A percentile compares a stretch with the other conserved stretches of the same genome.
Evolutionary conservation across 257 asterid genomes (phyloP).

Genomic region (Petunia axillaris): DNA sequence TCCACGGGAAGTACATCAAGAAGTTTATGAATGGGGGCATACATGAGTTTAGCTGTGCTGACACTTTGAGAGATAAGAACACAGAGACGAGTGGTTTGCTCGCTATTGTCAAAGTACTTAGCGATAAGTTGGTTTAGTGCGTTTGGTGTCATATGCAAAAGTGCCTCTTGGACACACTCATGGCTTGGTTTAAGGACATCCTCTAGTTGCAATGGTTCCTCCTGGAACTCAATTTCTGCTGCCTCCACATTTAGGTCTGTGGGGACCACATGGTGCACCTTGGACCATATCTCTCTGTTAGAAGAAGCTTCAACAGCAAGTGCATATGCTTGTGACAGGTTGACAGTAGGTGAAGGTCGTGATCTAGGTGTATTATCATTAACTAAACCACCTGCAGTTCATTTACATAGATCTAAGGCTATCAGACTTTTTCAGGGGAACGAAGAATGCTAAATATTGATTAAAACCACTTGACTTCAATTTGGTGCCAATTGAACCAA

Average conservation of each 20-base stretch:
- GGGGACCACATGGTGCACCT: constrained; percentile 41
- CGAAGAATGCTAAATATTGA: neutral
- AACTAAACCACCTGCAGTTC: constrained; percentile 43
- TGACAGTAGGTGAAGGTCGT: constrained; percentile 72
- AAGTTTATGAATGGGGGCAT: constrained; percentile 51
- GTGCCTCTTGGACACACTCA: constrained; percentile 52
- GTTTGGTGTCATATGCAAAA: constrained; percentile 41
- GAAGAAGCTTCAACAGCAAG: constrained; percentile 67
- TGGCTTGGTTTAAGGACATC: constrained; percentile 70
- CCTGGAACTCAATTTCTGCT: constrained; percentile 39
- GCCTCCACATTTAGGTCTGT: constrained; percentile 39
- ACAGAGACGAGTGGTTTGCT: constrained; percentile 58
- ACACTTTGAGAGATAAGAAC: constrained; percentile 49
- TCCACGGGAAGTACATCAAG: constrained; percentile 61
- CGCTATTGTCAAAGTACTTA: constrained; percentile 65
- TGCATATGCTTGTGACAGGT: constrained; percentile 68
- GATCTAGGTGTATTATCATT: constrained; percentile 62
- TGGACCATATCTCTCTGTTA: constrained; percentile 60
- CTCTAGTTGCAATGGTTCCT: constrained; percentile 47
- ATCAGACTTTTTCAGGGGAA: neutral
- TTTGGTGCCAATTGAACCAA: neutral
- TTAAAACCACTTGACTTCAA: neutral
- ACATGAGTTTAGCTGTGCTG: constrained; percentile 50
- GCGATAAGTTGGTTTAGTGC: constrained; percentile 51
- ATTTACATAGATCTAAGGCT: neutral